These are phyloP conservation scores for Taphrina populina DNA, from an alignment of 1,139 yeast genomes.

Conservation along the genomic window DNA sequence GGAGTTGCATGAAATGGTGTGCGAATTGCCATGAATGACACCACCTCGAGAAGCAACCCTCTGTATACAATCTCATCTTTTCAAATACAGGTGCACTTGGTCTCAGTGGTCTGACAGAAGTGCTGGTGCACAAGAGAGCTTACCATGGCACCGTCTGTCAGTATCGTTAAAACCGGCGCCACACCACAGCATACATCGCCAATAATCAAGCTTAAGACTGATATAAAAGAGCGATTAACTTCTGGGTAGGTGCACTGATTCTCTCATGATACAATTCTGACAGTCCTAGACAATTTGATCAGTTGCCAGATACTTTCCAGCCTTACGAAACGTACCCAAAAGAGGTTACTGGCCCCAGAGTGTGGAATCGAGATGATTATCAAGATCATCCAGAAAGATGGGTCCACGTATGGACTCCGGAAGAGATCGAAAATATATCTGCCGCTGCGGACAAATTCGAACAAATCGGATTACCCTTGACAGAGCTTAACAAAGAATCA, in stretches of 20 bases:
- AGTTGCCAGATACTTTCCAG: constrained; percentile 4
- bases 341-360: constrained; percentile 7
- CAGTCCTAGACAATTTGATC: constrained; percentile 6
- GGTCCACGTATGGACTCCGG: constrained; percentile 16
- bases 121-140: background rate
- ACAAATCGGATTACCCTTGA: constrained; percentile 12
- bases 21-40: constrained; percentile 1
- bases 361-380: constrained; percentile 20
- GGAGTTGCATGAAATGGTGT: constrained; percentile 8
- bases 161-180: constrained; percentile 3
- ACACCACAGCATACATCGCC: constrained; percentile 13
- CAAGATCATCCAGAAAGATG: constrained; percentile 20
- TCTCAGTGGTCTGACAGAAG: constrained; percentile 8
- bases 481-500: constrained; percentile 3
- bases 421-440: constrained; percentile 11
- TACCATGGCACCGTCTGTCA: constrained; percentile 14
- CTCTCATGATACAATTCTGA: background rate
- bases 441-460: constrained; percentile 22
- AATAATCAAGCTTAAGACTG: constrained; percentile 6
- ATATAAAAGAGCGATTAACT: background rate
- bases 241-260: constrained; percentile 24
- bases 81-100: too few relatives aligned
- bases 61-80: too few relatives aligned
- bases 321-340: constrained; percentile 22
- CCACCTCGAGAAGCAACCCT: too few relatives aligned